A percentile compares a stretch with the other conserved stretches of the same genome.
phyloP scores from a whole-genome alignment of 108 stramenopile species.

The Stephanodiscus minutulus region DNA sequence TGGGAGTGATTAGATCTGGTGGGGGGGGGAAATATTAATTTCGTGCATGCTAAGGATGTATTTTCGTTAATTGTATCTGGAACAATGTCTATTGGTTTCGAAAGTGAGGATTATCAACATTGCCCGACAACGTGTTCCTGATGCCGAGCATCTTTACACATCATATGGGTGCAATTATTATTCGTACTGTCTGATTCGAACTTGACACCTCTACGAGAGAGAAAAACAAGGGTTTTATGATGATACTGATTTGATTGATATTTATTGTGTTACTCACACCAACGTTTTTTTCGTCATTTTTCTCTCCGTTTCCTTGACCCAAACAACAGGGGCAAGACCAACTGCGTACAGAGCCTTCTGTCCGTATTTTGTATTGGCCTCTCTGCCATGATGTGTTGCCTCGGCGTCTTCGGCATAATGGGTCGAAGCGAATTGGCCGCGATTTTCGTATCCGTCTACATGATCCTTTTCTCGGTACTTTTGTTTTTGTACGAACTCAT shows the following conservation, averaged over 20 bases:
- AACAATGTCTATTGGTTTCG: conserved; percentile 2
- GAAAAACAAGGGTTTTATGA: neutral
- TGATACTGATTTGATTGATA: conserved; percentile 17
- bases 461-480: conserved; percentile 80
- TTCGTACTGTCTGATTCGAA: conserved; percentile 22
- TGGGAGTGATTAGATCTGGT: no score
- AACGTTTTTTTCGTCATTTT: neutral
- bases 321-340: conserved; percentile 44
- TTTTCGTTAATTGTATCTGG: neutral
- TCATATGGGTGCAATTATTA: conserved; percentile 22
- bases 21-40: neutral
- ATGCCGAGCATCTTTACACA: neutral
- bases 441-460: conserved; percentile 79
- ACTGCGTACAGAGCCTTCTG: conserved; percentile 50
- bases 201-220: neutral
- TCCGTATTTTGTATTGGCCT: conserved; percentile 72
- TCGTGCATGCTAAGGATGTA: neutral
- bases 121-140: conserved; percentile 21
- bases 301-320: neutral
- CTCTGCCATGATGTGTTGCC: conserved; percentile 73
- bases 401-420: conserved; percentile 78
- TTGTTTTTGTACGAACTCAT: conserved; percentile 82
- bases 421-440: conserved; percentile 59
- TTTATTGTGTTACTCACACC: neutral
- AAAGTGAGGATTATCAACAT: conserved; percentile 27